Percentiles rank a stretch among this genome's conserved stretches.
These are phyloP conservation scores for Stellera chamaejasme DNA, from an alignment of 345 rosid genomes.

Conservation along the genomic window DNA sequence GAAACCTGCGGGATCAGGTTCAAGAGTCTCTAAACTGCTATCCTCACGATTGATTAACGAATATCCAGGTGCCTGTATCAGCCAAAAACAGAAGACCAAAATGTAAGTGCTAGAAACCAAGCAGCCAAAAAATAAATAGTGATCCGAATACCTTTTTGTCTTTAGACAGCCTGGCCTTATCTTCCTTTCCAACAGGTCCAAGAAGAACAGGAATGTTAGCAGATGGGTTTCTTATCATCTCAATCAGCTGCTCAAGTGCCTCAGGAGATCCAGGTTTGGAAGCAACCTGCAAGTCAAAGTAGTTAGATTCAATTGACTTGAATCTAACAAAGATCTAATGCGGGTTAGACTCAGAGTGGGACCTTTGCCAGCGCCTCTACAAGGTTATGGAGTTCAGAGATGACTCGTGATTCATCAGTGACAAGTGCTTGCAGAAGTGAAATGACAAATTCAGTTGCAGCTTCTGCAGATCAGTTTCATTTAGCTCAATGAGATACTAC, in stretches of 20 bases:
- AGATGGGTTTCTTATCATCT: constrained; percentile 67
- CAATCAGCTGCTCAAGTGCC: constrained; percentile 77
- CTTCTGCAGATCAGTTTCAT: constrained; percentile 44
- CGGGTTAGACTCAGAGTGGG: constrained; percentile 4
- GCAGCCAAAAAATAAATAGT: constrained; percentile 7
- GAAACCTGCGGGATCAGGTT: constrained; percentile 75
- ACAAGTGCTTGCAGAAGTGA: constrained; percentile 82
- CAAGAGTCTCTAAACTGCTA: constrained; percentile 38
- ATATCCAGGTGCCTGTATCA: constrained; percentile 40
- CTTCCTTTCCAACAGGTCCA: constrained; percentile 53
- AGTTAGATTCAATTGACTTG: background rate
- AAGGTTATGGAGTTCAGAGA: constrained; percentile 89
- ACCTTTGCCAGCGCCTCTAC: constrained; percentile 96
- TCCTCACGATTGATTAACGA: constrained; percentile 46
- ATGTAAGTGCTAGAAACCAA: constrained; percentile 10
- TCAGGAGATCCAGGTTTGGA: constrained; percentile 75
- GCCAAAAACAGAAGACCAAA: constrained; percentile 15
- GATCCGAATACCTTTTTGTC: constrained; percentile 58
- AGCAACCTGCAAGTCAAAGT: constrained; percentile 49
- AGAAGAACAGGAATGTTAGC: constrained; percentile 30
- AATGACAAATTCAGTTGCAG: constrained; percentile 74
- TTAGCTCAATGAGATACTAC: constrained; percentile 4
- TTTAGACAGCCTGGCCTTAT: constrained; percentile 49
- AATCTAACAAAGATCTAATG: background rate
- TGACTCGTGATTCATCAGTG: constrained; percentile 73